These are phyloP conservation scores for Penicillium sp. DNA, from an alignment of 2,329 filamentous ascomycete species.

Conservation along the genomic window DNA sequence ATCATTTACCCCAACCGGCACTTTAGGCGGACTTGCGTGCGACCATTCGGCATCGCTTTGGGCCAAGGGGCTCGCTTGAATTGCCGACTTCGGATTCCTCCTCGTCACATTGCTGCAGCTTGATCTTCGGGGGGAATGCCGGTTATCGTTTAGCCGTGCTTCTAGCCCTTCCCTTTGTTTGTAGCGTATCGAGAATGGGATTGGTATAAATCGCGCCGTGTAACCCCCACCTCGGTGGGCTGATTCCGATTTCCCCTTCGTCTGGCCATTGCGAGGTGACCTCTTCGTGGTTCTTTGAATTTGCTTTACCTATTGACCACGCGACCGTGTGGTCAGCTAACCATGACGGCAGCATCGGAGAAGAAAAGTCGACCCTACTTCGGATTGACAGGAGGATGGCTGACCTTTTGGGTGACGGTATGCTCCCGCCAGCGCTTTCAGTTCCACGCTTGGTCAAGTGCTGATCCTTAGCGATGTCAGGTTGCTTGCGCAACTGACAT, in stretches of 20 bases:
- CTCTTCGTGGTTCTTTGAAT: background rate
- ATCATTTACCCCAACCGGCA: background rate
- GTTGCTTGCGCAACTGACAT: slow-evolving; percentile 41
- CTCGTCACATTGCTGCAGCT: background rate
- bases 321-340: background rate
- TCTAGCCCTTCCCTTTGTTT: background rate
- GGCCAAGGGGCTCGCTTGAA: background rate
- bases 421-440: background rate
- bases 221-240: background rate
- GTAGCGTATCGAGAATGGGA: background rate
- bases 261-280: background rate
- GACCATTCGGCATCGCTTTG: background rate
- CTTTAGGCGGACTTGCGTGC: background rate
- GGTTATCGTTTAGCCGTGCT: slow-evolving; percentile 1
- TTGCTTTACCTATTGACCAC: background rate
- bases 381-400: slow-evolving; percentile 4
- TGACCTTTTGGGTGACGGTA: slow-evolving; percentile 13
- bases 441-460: background rate
- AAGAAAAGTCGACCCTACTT: slow-evolving; percentile 4
- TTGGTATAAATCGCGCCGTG: background rate
- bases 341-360: background rate
- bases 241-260: background rate
- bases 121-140: background rate
- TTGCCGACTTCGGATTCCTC: background rate
- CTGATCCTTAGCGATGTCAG: background rate